Percentiles rank a stretch among this genome's conserved stretches.
These are phyloP conservation scores for Suillus variegatus DNA, from an alignment of 768 basidiomycete species.

Conservation along the genomic window DNA sequence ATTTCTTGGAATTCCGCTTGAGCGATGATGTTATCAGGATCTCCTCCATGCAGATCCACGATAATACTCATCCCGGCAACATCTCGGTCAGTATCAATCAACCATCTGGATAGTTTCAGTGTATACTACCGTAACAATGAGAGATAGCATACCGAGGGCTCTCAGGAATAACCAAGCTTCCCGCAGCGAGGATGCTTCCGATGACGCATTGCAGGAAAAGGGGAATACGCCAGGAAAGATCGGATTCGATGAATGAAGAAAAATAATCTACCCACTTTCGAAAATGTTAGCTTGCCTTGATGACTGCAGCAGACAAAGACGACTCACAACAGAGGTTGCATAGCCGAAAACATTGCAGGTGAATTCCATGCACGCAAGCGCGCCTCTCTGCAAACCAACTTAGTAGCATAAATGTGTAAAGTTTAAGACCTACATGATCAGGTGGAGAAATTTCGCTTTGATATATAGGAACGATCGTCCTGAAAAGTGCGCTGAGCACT, in stretches of 20 bases:
- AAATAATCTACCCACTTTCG: slow-evolving; percentile 91
- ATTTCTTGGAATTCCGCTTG: slow-evolving; percentile 89
- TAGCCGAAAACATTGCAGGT: slow-evolving; percentile 93
- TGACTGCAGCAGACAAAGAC: not conserved
- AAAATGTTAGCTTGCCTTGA: slow-evolving; percentile 1
- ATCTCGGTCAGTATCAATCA: slow-evolving; percentile 86
- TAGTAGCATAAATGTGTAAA: slow-evolving; percentile 4
- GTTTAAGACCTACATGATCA: slow-evolving; percentile 60
- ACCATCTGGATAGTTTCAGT: slow-evolving; percentile 56
- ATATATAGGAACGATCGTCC: slow-evolving; percentile 94
- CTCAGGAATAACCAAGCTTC: slow-evolving; percentile 86
- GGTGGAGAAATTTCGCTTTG: slow-evolving; percentile 96
- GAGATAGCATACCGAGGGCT: slow-evolving; percentile 65
- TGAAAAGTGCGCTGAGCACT: slow-evolving; percentile 29
- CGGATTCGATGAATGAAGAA: slow-evolving; percentile 83
- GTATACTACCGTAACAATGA: not conserved
- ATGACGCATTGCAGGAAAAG: slow-evolving; percentile 88
- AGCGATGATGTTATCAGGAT: slow-evolving; percentile 66
- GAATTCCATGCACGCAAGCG: slow-evolving; percentile 94
- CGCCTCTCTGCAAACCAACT: slow-evolving; percentile 62
- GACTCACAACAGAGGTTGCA: slow-evolving; percentile 80
- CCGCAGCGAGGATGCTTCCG: slow-evolving; percentile 74
- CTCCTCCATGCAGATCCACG: slow-evolving; percentile 85
- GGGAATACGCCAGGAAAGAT: slow-evolving; percentile 90
- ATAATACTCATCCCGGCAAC: slow-evolving; percentile 83